A percentile compares a stretch with the other conserved stretches of the same genome.
Conservation (phyloP, 331 rosid species). For the Cydonia oblonga region DNA sequence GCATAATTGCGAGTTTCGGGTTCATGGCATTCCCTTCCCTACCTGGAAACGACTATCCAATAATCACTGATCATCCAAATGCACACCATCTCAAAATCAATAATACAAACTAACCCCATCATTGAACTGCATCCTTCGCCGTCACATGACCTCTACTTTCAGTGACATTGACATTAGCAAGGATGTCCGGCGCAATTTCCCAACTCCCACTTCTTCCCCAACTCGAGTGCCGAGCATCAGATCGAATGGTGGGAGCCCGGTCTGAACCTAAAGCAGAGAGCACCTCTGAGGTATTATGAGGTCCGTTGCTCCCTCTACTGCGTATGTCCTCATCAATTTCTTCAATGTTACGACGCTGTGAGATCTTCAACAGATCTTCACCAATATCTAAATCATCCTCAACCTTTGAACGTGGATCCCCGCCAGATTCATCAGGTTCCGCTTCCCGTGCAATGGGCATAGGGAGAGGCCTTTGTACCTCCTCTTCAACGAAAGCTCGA, state of each 20-base stretch:
- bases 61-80: constrained; percentile 12
- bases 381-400: constrained; percentile 83
- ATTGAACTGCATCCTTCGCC: constrained; percentile 44
- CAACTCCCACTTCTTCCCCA: constrained; percentile 89
- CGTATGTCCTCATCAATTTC: constrained; percentile 63
- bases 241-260: constrained; percentile 54
- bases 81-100: constrained; percentile 3
- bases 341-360: constrained; percentile 77
- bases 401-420: constrained; percentile 71
- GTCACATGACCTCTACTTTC: constrained; percentile 59
- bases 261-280: constrained; percentile 59
- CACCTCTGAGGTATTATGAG: constrained; percentile 36
- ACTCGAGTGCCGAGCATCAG: constrained; percentile 64
- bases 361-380: constrained; percentile 83
- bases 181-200: constrained; percentile 64
- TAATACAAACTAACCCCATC: constrained; percentile 24
- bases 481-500: constrained; percentile 63
- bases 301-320: constrained; percentile 64
- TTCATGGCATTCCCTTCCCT: constrained; percentile 3
- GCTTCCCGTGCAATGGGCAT: constrained; percentile 25
- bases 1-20: constrained; percentile 9
- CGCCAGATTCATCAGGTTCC: constrained; percentile 39
- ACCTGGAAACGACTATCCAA: constrained; percentile 10
- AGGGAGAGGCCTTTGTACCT: constrained; percentile 47
- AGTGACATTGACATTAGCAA: constrained; percentile 45